Evolutionary conservation across 2,329 filamentous ascomycete genomes (phyloP).

Genomic region (Xylariaceae sp.): DNA sequence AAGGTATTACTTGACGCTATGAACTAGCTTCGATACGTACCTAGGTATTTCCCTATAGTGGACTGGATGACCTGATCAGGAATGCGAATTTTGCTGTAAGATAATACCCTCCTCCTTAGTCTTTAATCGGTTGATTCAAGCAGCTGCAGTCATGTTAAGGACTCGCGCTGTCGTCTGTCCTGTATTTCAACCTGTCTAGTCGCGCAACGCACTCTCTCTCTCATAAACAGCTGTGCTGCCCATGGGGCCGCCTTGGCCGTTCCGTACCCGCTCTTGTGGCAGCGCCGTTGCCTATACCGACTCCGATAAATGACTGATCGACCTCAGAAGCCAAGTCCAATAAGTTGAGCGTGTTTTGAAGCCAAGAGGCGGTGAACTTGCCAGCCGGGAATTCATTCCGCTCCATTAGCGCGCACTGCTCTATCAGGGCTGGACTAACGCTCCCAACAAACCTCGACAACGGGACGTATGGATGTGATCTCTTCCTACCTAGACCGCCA

Average conservation of each 20-base stretch:
- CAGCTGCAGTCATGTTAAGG: too few species aligned
- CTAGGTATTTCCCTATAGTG: too few species aligned
- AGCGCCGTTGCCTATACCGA: slow-evolving; percentile 23
- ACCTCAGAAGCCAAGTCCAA: not conserved
- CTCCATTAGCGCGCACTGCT: slow-evolving; percentile 31
- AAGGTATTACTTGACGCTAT: too few species aligned
- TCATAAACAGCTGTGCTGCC: slow-evolving; percentile 22
- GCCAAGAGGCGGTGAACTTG: not conserved
- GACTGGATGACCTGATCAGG: too few species aligned
- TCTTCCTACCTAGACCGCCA: slow-evolving; percentile 17
- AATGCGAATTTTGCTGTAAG: too few species aligned
- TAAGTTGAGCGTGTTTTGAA: not conserved
- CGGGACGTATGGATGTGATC: slow-evolving; percentile 13
- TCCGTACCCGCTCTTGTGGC: slow-evolving; percentile 18
- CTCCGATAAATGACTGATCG: slow-evolving; percentile 18
- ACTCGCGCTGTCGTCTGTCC: too few species aligned
- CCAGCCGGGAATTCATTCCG: slow-evolving; percentile 60
- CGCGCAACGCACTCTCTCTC: slow-evolving; percentile 23
- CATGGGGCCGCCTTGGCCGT: slow-evolving; percentile 21
- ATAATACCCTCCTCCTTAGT: too few species aligned
- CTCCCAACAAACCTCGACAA: slow-evolving; percentile 14
- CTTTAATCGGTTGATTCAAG: too few species aligned
- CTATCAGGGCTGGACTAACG: slow-evolving; percentile 2
- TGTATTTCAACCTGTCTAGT: too few species aligned
- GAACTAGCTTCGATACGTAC: too few species aligned